Evolutionary conservation across 2,329 filamentous ascomycete species (phyloP), one percentile per base, ranked within the genome.

Genomic region (Bipolaris zeicola): DNA sequence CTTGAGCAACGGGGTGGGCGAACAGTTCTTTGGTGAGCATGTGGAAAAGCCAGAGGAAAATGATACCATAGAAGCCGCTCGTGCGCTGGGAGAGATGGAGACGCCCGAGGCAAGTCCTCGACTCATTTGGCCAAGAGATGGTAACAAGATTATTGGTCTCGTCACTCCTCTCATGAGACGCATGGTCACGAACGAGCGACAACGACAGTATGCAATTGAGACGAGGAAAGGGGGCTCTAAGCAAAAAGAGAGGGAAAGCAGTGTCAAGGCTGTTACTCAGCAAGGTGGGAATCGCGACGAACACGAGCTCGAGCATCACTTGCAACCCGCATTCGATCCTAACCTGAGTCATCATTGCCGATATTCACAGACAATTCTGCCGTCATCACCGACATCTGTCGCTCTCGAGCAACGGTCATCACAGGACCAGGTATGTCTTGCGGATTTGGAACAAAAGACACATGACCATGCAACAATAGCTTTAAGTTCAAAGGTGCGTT

Each of bases 151-250:
- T 47, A 82, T 86, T 38, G 77, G 80, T n/a, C 71, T 84, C 20
- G 80, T 85, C n/a, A 85, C 83, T 58, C 83, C 83, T 11, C 68
- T 86, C 43, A 74, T 86, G 56, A 73, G 83, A 54, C 77, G 83
- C 22, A 85, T 86, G 82, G 83, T 86, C 11, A 85, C 83, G 14
- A 86, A 86, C 56, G 84, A 86, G 67, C 77, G 83, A 22, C 83
- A 86, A 65, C 76, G 83, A 36, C 77, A 82, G 64, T 86, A 86
- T 68, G 83, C 83, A 1, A 80, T 84, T 28, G 82, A 84, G 67
- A 83, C 81, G 1, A 77, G 83, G 38, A 85, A 82, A 60, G 79
- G 79, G 10, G 78, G 78, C 3, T 72, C 72, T 5, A 79, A 79
- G 52, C 58, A 58, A 55, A 70, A 65, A 45, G 61, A 63, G 28